A percentile compares a stretch with the other conserved stretches of the same genome.
Conservation (phyloP, 805 yeast species). For the Suhomyces sp. region DNA sequence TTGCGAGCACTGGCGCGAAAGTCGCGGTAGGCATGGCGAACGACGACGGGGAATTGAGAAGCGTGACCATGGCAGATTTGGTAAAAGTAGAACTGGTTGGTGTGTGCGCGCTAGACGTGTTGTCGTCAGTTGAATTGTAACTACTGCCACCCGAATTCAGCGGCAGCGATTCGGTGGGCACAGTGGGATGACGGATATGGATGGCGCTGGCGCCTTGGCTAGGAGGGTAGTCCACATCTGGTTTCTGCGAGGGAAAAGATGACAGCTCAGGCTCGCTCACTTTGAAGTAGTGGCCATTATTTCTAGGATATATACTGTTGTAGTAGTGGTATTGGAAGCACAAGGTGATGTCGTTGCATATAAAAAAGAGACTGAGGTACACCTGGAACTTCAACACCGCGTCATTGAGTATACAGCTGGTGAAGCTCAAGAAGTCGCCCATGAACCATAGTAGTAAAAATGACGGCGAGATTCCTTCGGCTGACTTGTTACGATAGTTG, state of each 20-base stretch:
- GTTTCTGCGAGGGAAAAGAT: background rate
- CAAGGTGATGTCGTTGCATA: slow-evolving; percentile 37
- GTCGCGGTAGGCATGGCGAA: slow-evolving; percentile 10
- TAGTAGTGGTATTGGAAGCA: slow-evolving; percentile 44
- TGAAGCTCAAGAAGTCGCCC: slow-evolving; percentile 45
- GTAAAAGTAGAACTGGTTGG: slow-evolving; percentile 1
- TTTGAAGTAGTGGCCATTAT: background rate
- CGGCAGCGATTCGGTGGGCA: background rate
- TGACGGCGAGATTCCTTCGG: slow-evolving; percentile 62
- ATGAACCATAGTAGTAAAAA: slow-evolving; percentile 62
- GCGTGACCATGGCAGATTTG: slow-evolving; percentile 9
- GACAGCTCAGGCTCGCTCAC: background rate
- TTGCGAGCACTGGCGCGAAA: background rate
- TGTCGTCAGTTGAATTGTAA: slow-evolving; percentile 12
- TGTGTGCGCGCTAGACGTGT: slow-evolving; percentile 4
- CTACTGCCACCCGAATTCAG: slow-evolving; percentile 9
- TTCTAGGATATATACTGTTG: slow-evolving; percentile 34
- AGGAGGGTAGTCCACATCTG: slow-evolving; percentile 2
- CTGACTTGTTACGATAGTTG: slow-evolving; percentile 57
- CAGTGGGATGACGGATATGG: slow-evolving; percentile 11
- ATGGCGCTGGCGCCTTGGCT: slow-evolving; percentile 7
- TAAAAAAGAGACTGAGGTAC: slow-evolving; percentile 38
- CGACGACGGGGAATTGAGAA: slow-evolving; percentile 12
- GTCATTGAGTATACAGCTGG: slow-evolving; percentile 40
- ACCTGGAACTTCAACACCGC: slow-evolving; percentile 38